Evolutionary conservation across 495 filamentous ascomycete species (phyloP).

Genomic region (Penicillium taxi): DNA sequence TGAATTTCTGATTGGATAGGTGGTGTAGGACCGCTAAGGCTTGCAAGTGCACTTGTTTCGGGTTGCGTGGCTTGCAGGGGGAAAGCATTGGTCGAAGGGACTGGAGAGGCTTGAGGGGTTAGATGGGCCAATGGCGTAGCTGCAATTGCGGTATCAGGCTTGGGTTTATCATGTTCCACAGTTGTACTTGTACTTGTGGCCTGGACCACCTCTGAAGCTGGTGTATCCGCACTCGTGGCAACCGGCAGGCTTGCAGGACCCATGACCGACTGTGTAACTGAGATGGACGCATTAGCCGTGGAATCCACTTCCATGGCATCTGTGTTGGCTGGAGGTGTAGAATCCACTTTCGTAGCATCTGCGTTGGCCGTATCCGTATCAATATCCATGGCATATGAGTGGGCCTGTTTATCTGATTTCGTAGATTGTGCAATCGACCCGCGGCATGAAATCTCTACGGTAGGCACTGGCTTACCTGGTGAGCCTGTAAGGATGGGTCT

Average conservation of each 20-base stretch:
- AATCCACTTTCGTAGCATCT: constrained; percentile 12
- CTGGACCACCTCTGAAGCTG: constrained; percentile 5
- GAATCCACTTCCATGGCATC: constrained; percentile 1
- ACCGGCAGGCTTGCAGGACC: neutral
- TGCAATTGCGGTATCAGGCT: constrained; percentile 3
- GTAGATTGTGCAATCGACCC: too few relatives aligned
- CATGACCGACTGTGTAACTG: neutral
- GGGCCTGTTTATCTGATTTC: too few relatives aligned
- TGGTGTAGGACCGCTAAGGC: constrained; percentile 4
- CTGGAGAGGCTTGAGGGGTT: constrained; percentile 11
- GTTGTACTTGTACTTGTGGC: constrained; percentile 2
- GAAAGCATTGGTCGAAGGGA: constrained; percentile 5
- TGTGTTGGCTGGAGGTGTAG: constrained; percentile 1
- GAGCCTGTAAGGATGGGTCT: neutral
- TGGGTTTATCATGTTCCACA: constrained; percentile 1
- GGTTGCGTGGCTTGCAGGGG: constrained; percentile 13
- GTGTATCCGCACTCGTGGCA: constrained; percentile 4
- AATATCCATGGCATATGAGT: constrained; percentile 9
- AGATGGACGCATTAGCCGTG: too few relatives aligned
- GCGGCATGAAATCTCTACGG: constrained; percentile 9
- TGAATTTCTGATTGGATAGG: constrained; percentile 8
- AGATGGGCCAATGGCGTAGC: constrained; percentile 7
- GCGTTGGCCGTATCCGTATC: constrained; percentile 3
- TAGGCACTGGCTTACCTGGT: constrained; percentile 1
- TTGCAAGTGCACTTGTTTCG: constrained; percentile 12